Conservation (phyloP, 495 filamentous ascomycete genomes). For the Saxophila tyrrhenica region DNA sequence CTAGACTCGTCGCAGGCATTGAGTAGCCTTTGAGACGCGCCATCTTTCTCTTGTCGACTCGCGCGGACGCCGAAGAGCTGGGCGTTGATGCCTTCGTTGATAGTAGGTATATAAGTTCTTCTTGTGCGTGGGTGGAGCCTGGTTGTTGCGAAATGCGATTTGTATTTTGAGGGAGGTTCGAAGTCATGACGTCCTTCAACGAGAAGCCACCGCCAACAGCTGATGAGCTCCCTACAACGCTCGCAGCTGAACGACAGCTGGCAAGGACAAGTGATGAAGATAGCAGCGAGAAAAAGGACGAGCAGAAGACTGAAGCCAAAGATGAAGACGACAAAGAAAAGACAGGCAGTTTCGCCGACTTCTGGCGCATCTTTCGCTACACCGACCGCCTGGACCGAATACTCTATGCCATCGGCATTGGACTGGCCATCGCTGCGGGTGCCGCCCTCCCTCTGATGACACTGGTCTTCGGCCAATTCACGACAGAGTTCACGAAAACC, state of each 20-base stretch:
- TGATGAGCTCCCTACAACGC: neutral
- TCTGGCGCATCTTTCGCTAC: conserved; percentile 21
- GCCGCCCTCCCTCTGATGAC: conserved; percentile 22
- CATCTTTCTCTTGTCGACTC: neutral
- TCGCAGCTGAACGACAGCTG: neutral
- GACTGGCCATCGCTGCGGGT: conserved; percentile 6
- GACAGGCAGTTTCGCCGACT: conserved; percentile 8
- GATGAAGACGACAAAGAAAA: conserved; percentile 3
- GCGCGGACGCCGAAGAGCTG: neutral
- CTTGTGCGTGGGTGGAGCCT: too few relatives aligned
- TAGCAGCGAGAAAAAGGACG: neutral
- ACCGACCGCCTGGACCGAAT: conserved; percentile 10
- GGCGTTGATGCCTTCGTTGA: neutral
- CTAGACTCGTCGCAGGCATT: too few relatives aligned
- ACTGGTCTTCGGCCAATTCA: conserved; percentile 18
- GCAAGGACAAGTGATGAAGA: neutral
- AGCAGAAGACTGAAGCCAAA: neutral
- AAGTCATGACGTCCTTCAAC: neutral
- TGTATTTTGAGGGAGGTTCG: neutral
- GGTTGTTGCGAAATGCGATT: too few relatives aligned
- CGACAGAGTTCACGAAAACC: conserved; percentile 13
- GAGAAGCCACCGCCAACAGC: neutral
- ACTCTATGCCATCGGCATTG: conserved; percentile 13
- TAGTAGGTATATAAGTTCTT: too few relatives aligned
- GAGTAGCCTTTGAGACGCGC: neutral